These are phyloP conservation scores for Auxenochlorella pyrenoidosa DNA, from an alignment of 139 green algal species.

Conservation along the genomic window DNA sequence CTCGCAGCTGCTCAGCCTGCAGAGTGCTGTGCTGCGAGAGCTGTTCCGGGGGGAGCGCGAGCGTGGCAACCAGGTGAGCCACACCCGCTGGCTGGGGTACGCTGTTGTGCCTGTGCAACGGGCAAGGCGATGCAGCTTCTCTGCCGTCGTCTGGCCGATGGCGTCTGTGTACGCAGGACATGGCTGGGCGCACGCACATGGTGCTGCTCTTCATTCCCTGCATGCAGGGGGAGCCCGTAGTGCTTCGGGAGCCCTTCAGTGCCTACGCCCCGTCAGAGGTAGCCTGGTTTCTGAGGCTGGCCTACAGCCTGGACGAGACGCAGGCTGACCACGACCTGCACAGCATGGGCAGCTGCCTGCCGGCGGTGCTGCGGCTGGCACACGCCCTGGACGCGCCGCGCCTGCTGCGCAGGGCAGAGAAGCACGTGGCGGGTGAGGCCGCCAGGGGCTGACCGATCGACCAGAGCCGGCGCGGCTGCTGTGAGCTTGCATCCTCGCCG, in stretches of 20 bases:
- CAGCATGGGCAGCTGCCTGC: neutral
- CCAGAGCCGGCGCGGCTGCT: no score
- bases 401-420: neutral
- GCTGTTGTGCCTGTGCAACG: no score
- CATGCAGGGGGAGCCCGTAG: neutral
- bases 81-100: no score
- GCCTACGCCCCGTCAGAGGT: neutral
- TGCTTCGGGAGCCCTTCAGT: neutral
- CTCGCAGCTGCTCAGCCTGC: conserved; percentile 10
- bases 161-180: neutral
- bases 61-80: neutral
- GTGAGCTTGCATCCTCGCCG: no score
- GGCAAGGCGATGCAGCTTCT: no score
- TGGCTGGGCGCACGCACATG: no score
- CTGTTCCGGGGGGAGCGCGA: conserved; percentile 4
- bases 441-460: no score
- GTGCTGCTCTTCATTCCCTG: no score
- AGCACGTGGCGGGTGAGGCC: neutral
- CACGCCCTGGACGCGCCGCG: neutral
- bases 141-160: no score
- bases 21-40: neutral
- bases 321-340: neutral
- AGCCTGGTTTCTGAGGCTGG: neutral
- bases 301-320: neutral
- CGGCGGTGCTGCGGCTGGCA: neutral